Evolutionary conservation across 441 rosid species (phyloP), one percentile per base, ranked within the genome.

Genomic region (Populus hybrid): DNA sequence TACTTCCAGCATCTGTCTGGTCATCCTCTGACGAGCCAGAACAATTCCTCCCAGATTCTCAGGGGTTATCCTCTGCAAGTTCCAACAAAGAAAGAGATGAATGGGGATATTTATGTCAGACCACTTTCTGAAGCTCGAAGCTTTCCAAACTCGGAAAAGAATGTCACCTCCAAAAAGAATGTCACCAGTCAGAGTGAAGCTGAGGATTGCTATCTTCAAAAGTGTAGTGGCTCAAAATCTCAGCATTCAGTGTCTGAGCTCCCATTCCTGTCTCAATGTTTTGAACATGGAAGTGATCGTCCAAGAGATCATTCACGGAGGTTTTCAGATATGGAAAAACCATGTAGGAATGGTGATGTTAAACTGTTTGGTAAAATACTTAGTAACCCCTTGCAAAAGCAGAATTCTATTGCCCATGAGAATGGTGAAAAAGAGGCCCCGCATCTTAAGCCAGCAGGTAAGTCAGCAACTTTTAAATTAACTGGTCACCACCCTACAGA

Each of bases 321-420:
- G 82, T 82, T 80, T 36, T 85, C 90, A 67, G 92, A 89, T 74
- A 70, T 81, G 23, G 90, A 86, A 68, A 93, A 88, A 75, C 88
- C 85, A 20, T 77, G 85, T 83, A 84, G 88, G 80, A 91, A 83
- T 82, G 94, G 93, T 28, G 91, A 92, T 85, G 90, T 97, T 64
- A 95, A 92, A 83, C 86, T 93, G 26, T 97, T 95, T 86, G 98
- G 99, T 68, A 87, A 90, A 85, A 91, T 97, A 78, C 92, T 93
- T 54, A 89, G 84, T 64, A 83, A 83, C 67, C 81, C 90, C 1
- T 80, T 87, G 1, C 76, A 84, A 54, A 73, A 63, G 16, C 81
- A 66, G 57, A 78, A 85, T 65, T 72, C 79, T 12, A 71, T 42
- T 69, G 34, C 84, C 40, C 85, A 84, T 38, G 95, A 86, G 46